Base-by-base conservation (phyloP, 768 basidiomycete species). In the Cystobasidium tubakii region DNA sequence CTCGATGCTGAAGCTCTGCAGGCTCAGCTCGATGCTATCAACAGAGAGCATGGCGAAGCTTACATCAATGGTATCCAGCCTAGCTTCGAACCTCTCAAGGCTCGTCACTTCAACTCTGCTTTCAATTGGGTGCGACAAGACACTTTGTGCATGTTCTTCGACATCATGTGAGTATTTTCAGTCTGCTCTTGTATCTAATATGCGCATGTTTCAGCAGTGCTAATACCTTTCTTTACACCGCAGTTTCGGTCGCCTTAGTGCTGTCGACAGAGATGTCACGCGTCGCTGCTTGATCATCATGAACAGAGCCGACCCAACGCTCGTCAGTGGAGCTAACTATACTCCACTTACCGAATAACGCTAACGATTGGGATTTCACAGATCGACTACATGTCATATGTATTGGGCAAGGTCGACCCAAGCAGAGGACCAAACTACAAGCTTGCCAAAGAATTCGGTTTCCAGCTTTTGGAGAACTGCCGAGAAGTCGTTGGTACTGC, bases 51-150 rank as follows among this genome's bases (percentile, higher is more conserved):
- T 77, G 96, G 96, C 33, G 94, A 98, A 72, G 81, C 85, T 0
- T 99, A 99, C 82, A 84, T 98, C 74, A 89, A 94, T 36, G 96
- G 96, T 54, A 94, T 98, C 75, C 90, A 94, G 79, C 96, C 96
- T 12, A 85, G 87, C 73, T 99, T 99, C 82, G 91, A 95, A 79
- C 88, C 91, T 1, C 85, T 97, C 79, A 98, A 99, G 82, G 96
- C 94, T 15, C 90, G 96, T 57, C 93, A 89, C 80, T 98, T 99
- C 84, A 94, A 98, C 81, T 98, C 95, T 1, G 92, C 90, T 6
- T 99, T 95, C 96, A 99, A 99, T 80, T 99, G 96, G 96, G 95
- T 90, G 55, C 89, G 95, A 74, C 96, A 99, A 83, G 94, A 96
- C 75, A 92, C 93, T 19, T 84, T 98, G 31, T 84, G 46, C 74